A percentile compares a stretch with the other conserved stretches of the same genome.
Evolutionary conservation across 192 early-diverging fungal species (phyloP).

Genomic region (Funneliformis mosseae): DNA sequence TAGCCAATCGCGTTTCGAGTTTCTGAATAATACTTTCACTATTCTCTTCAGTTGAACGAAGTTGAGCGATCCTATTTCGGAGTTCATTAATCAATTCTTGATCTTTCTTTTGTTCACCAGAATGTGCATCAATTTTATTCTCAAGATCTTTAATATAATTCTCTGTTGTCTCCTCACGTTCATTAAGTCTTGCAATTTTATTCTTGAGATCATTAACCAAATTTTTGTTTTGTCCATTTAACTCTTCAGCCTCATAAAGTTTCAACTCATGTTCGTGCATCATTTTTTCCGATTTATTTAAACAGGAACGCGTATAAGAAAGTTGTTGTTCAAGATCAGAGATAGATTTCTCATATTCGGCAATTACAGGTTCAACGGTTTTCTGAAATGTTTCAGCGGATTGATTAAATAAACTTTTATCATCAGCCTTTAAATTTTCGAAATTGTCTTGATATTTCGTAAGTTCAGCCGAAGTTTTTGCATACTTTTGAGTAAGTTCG

Average conservation of each 20-base stretch:
- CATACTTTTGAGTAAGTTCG: slow-evolving; percentile 58
- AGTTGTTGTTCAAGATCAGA: slow-evolving; percentile 64
- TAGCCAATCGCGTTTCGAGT: slow-evolving; percentile 37
- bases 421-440: not conserved
- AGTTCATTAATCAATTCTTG: slow-evolving; percentile 32
- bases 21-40: slow-evolving; percentile 37
- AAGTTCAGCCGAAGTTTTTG: slow-evolving; percentile 53
- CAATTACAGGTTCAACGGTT: slow-evolving; percentile 68
- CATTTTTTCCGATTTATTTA: slow-evolving; percentile 58
- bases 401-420: not conserved
- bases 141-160: slow-evolving; percentile 50
- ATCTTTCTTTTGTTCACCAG: slow-evolving; percentile 41
- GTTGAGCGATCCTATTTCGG: slow-evolving; percentile 16
- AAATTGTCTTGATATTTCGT: slow-evolving; percentile 49
- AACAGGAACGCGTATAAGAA: slow-evolving; percentile 54
- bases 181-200: slow-evolving; percentile 57
- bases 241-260: slow-evolving; percentile 43
- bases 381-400: slow-evolving; percentile 43
- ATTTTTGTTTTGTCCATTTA: slow-evolving; percentile 31
- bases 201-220: slow-evolving; percentile 42
- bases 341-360: slow-evolving; percentile 71
- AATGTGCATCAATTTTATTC: slow-evolving; percentile 36
- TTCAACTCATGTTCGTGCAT: slow-evolving; percentile 60
- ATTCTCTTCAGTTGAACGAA: slow-evolving; percentile 13
- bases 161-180: slow-evolving; percentile 49